These are phyloP conservation scores for Penicillium taxi DNA, from an alignment of 495 filamentous ascomycete species.

Conservation along the genomic window DNA sequence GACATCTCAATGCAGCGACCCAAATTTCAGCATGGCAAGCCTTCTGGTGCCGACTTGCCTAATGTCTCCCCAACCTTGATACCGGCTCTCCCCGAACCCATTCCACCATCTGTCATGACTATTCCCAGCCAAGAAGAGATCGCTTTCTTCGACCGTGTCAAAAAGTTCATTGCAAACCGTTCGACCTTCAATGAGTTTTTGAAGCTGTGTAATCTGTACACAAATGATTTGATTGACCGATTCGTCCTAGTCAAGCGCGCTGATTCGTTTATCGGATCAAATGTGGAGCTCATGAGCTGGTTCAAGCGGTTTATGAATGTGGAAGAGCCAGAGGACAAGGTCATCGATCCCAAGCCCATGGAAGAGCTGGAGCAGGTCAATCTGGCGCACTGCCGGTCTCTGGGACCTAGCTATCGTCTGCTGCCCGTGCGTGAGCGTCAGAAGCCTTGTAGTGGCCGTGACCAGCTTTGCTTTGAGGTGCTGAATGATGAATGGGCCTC, in stretches of 20 bases:
- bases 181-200: slow-evolving; percentile 88
- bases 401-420: slow-evolving; percentile 90
- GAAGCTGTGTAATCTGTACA: slow-evolving; percentile 90
- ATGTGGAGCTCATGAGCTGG: slow-evolving; percentile 74
- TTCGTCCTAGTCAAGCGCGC: slow-evolving; percentile 73
- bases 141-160: slow-evolving; percentile 89
- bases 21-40: slow-evolving; percentile 56
- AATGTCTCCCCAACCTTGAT: slow-evolving; percentile 81
- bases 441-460: slow-evolving; percentile 83
- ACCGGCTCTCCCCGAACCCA: slow-evolving; percentile 76
- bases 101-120: slow-evolving; percentile 55
- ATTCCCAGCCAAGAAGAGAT: slow-evolving; percentile 70
- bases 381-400: slow-evolving; percentile 83
- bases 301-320: slow-evolving; percentile 73
- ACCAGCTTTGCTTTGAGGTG: slow-evolving; percentile 83
- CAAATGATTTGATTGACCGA: slow-evolving; percentile 79
- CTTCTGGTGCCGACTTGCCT: slow-evolving; percentile 53
- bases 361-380: slow-evolving; percentile 69
- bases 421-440: slow-evolving; percentile 82
- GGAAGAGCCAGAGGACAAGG: slow-evolving; percentile 59
- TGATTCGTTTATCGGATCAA: slow-evolving; percentile 77
- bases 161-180: slow-evolving; percentile 92
- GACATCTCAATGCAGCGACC: slow-evolving; percentile 42
- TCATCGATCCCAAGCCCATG: slow-evolving; percentile 70
- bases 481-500: slow-evolving; percentile 98